A percentile compares a stretch with the other conserved stretches of the same genome.
These are phyloP conservation scores for Cyclostephanos invisitatus DNA, from an alignment of 108 stramenopile genomes.

Conservation along the genomic window DNA sequence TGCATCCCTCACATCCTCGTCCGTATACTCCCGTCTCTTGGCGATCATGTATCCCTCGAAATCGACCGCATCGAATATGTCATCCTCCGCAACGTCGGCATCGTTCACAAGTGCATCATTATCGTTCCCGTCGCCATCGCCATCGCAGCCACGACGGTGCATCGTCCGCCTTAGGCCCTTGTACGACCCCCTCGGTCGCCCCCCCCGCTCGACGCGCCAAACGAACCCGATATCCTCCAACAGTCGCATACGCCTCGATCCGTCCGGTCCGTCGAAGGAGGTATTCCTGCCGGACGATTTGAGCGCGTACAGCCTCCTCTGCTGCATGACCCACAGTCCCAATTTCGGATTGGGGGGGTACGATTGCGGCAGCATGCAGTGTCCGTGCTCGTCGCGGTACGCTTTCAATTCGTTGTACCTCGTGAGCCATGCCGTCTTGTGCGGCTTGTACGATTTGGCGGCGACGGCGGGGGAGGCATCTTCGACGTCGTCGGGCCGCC, in stretches of 20 bases:
- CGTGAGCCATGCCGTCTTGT: conserved; percentile 13
- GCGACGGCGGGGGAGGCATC: neutral
- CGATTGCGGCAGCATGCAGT: conserved; percentile 57
- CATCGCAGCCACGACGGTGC: too few relatives aligned
- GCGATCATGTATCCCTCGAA: conserved; percentile 18
- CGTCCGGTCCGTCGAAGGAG: conserved; percentile 8
- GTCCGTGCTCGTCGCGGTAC: conserved; percentile 50
- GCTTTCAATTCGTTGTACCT: conserved; percentile 32
- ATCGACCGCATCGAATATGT: neutral
- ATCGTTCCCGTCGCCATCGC: neutral
- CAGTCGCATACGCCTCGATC: conserved; percentile 1
- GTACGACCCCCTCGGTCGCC: conserved; percentile 6
- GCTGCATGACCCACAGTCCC: conserved; percentile 58
- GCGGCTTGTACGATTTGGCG: conserved; percentile 4
- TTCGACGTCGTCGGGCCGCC: neutral
- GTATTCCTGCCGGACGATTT: conserved; percentile 32
- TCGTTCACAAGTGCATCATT: too few relatives aligned
- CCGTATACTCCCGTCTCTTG: conserved; percentile 5
- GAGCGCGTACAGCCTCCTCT: conserved; percentile 55
- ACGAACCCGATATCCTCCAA: conserved; percentile 35
- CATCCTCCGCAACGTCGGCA: conserved; percentile 7
- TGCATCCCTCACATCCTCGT: conserved; percentile 25
- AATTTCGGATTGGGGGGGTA: conserved; percentile 44
- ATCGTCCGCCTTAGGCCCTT: neutral
- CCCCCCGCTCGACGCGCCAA: conserved; percentile 21